Conservation (phyloP, 345 rosid genomes). For the Nasturtium officinale region DNA sequence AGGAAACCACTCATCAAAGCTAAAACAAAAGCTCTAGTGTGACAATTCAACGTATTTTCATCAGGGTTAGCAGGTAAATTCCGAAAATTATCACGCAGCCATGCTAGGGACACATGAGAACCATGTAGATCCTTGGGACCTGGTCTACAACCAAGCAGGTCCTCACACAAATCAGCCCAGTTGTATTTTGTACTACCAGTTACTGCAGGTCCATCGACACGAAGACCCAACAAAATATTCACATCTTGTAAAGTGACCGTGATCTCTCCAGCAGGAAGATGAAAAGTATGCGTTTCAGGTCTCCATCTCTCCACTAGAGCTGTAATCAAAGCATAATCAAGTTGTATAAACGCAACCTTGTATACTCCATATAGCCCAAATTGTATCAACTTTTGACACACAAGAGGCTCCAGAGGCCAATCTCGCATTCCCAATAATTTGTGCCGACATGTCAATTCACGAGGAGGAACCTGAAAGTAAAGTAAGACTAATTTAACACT, state of each 20-base stretch:
- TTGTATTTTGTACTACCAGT: slow-evolving; percentile 50
- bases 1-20: slow-evolving; percentile 50
- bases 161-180: slow-evolving; percentile 50
- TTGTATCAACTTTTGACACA: slow-evolving; percentile 44
- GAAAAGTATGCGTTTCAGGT: slow-evolving; percentile 72
- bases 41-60: slow-evolving; percentile 41
- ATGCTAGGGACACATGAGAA: slow-evolving; percentile 44
- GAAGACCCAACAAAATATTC: slow-evolving; percentile 65
- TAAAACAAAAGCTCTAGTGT: slow-evolving; percentile 44
- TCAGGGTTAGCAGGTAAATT: slow-evolving; percentile 41
- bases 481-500: slow-evolving; percentile 33
- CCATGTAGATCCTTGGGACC: slow-evolving; percentile 46
- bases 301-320: slow-evolving; percentile 89
- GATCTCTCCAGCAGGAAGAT: slow-evolving; percentile 76
- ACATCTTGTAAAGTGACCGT: slow-evolving; percentile 66
- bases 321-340: slow-evolving; percentile 70
- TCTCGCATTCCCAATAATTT: slow-evolving; percentile 47
- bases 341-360: slow-evolving; percentile 68
- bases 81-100: slow-evolving; percentile 45
- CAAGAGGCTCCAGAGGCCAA: slow-evolving; percentile 44
- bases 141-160: slow-evolving; percentile 43
- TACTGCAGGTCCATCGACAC: slow-evolving; percentile 75
- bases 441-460: slow-evolving; percentile 46
- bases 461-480: slow-evolving; percentile 42
- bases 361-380: slow-evolving; percentile 54